Base-by-base conservation (phyloP, 805 yeast genomes). In the Lachancea sp. region DNA sequence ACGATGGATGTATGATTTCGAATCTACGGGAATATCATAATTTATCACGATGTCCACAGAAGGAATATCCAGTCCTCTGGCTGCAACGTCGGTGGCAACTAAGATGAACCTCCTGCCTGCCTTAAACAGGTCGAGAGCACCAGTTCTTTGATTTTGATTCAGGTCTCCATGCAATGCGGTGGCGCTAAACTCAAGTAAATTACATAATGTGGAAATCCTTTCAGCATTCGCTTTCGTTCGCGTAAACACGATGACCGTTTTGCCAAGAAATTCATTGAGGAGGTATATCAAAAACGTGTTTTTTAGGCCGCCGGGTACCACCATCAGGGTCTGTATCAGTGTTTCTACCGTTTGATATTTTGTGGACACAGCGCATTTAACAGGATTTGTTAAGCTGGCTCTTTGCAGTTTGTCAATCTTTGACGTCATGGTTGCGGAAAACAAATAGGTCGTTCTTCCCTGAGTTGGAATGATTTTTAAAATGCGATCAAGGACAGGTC, bases 351-450 rank as follows among this genome's bases (percentile, higher is more conserved):
- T 92, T 46, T 90, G 81, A 64, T 88, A 85, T 58, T 86, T 85
- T 49, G 78, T 78, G 13, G 92, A 82, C 3, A 90, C 96, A 0
- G 96, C 87, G 36, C 94, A 87, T 49, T 88, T 77, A 3, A 89
- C 95, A 0, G 98, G 98, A 53, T 85, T 78, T 3, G 77, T 67
- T 49, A 90, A 71, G 26, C 96, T 87, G 1, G 97, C 97, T 45
- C 97, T 71, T 65, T 92, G 97, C 50, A 90, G 70, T 62, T 89
- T 89, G 54, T 89, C 97, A 54, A 90, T 88, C 60, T 92, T 92
- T 33, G 85, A 83, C 2, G 97, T 90, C 80, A 94, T 85, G 0
- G 98, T 90, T n/a, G 98, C 98, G 22, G 96, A 85, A 57, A 89
- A 90, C 41, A 90, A 65, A 54, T 82, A 87, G 0, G 92, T 83